phyloP scores from a whole-genome alignment of 2,329 filamentous ascomycete genomes.

The Coleophoma eucalyptorum region DNA sequence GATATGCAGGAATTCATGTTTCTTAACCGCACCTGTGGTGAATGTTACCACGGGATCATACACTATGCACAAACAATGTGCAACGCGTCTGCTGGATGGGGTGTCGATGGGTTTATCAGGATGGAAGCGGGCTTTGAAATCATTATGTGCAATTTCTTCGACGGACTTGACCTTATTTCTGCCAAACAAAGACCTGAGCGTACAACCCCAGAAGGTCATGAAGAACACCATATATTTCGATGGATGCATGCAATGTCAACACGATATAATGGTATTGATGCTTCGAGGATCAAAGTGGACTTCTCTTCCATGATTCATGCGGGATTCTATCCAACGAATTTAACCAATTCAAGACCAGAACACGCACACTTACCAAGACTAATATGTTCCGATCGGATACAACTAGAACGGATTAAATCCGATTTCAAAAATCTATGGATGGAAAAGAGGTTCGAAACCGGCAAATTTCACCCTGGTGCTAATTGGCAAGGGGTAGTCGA shows the following conservation, averaged over 20 bases:
- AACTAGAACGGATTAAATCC: constrained; percentile 32
- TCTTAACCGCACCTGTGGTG: constrained; percentile 18
- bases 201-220: not conserved
- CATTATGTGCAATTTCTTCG: constrained; percentile 58
- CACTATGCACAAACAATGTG: too few species aligned
- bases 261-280: constrained; percentile 40
- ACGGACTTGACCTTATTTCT: constrained; percentile 9
- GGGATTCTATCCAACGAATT: constrained; percentile 21
- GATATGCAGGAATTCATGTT: constrained; percentile 62
- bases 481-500: constrained; percentile 66
- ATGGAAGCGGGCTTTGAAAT: constrained; percentile 68
- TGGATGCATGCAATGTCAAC: constrained; percentile 30
- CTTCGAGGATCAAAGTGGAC: constrained; percentile 23
- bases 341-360: constrained; percentile 20
- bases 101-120: constrained; percentile 59
- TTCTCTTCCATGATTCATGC: constrained; percentile 26
- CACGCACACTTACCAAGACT: constrained; percentile 17
- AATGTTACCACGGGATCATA: not conserved
- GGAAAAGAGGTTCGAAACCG: constrained; percentile 38
- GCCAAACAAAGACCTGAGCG: not conserved
- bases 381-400: constrained; percentile 20
- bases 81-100: constrained; percentile 38
- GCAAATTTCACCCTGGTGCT: constrained; percentile 13
- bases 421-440: constrained; percentile 42
- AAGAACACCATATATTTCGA: not conserved